Conservation (phyloP, 225 moss, liverwort and hornwort species). For the Pleurozium schreberi region DNA sequence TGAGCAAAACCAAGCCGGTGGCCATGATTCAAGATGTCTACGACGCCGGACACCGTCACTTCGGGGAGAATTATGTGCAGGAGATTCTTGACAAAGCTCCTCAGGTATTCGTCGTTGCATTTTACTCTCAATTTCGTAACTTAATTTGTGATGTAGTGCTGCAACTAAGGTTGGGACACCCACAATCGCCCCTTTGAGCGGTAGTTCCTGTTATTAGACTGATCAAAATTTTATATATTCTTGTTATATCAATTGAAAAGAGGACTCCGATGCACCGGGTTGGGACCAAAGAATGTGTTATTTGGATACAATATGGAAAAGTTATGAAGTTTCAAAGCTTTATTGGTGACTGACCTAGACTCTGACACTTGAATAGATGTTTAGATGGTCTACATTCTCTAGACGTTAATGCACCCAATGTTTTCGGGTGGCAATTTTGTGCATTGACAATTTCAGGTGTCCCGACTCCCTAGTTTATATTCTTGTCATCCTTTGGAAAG, state of each 20-base stretch:
- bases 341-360: not conserved
- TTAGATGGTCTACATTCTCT: not conserved
- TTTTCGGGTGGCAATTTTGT: not conserved
- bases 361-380: not conserved
- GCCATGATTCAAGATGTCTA: conserved; percentile 36
- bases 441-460: not conserved
- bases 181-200: not conserved
- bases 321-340: not conserved
- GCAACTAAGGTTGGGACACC: not conserved
- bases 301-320: not conserved
- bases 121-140: not conserved
- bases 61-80: conserved; percentile 53
- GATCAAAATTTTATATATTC: not conserved
- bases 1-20: conserved; percentile 52
- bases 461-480: not conserved
- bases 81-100: conserved; percentile 48
- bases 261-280: not conserved
- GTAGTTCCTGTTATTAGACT: not conserved
- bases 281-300: not conserved
- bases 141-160: not conserved
- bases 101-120: conserved; percentile 5
- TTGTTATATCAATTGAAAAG: not conserved
- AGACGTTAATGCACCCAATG: not conserved
- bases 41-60: conserved; percentile 38
- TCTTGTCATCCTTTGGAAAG: not conserved